Percentiles rank a stretch among this genome's conserved stretches.
Evolutionary conservation across 176 grass and related monocot species (phyloP).

Genomic region (Thalia dealbata): DNA sequence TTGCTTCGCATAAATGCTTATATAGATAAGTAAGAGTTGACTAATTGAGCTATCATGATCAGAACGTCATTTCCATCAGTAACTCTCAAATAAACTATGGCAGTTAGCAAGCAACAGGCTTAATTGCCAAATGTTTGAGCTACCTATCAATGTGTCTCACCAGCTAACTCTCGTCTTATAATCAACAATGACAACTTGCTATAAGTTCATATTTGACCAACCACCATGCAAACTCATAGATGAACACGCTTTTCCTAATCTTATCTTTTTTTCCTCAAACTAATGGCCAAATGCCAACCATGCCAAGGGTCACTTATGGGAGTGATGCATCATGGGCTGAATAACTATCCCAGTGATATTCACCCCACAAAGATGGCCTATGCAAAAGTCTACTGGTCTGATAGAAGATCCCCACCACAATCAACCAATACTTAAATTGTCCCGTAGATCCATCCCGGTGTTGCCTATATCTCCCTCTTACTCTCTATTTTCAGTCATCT

Average conservation of each 20-base stretch:
- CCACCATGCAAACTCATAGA: background rate
- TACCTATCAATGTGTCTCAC: no score
- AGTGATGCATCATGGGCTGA: no score
- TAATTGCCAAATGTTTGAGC: no score
- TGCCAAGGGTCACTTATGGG: no score
- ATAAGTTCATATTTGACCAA: background rate
- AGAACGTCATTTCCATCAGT: no score
- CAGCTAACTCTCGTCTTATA: no score
- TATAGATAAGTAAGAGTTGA: no score
- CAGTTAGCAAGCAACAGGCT: no score
- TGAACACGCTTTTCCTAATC: background rate
- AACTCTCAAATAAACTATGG: no score
- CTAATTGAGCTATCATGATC: no score
- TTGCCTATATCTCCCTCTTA: background rate
- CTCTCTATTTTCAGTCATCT: background rate
- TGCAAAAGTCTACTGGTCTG: background rate
- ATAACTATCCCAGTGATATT: background rate
- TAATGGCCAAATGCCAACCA: background rate
- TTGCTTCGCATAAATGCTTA: no score
- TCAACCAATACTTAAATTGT: background rate
- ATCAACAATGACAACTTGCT: no score
- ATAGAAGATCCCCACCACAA: background rate
- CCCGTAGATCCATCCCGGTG: background rate
- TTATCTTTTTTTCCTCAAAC: background rate
- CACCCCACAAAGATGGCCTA: background rate